These are phyloP conservation scores for Cylindrotheca fusiformis DNA, from an alignment of 108 stramenopile genomes.

Conservation along the genomic window DNA sequence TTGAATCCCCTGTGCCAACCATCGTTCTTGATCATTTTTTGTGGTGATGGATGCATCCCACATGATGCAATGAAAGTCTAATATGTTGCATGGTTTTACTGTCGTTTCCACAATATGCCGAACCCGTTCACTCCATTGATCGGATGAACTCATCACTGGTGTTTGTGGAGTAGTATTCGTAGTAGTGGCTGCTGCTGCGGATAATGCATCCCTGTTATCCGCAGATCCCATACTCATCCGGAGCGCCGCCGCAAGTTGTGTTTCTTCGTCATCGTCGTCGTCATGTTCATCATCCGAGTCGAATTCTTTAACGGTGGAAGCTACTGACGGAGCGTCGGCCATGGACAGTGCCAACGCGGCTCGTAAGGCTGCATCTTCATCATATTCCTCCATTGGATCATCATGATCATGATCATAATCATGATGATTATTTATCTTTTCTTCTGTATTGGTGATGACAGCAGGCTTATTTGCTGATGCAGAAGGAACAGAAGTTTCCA, in stretches of 20 bases:
- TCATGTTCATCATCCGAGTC: slow-evolving; percentile 1
- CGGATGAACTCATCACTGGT: neutral
- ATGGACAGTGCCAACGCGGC: neutral
- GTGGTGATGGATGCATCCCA: slow-evolving; percentile 56
- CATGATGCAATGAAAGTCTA: slow-evolving; percentile 42
- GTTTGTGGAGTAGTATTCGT: neutral
- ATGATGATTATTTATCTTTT: too few relatives aligned
- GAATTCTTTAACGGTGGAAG: neutral
- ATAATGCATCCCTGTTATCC: neutral
- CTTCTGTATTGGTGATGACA: neutral
- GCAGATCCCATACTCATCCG: neutral
- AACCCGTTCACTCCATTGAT: neutral
- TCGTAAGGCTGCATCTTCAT: neutral
- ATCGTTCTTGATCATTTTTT: slow-evolving; percentile 59
- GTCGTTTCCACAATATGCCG: neutral
- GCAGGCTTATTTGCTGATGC: neutral
- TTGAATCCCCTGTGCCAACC: slow-evolving; percentile 55
- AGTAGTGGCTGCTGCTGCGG: neutral
- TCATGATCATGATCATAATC: too few relatives aligned
- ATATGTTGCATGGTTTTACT: slow-evolving; percentile 16
- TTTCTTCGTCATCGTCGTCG: neutral
- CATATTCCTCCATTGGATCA: neutral
- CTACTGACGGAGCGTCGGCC: neutral
- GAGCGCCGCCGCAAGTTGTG: neutral
- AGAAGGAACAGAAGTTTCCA: neutral